Base-by-base conservation (phyloP, 2,329 filamentous ascomycete species). In the Colletotrichum sp. region DNA sequence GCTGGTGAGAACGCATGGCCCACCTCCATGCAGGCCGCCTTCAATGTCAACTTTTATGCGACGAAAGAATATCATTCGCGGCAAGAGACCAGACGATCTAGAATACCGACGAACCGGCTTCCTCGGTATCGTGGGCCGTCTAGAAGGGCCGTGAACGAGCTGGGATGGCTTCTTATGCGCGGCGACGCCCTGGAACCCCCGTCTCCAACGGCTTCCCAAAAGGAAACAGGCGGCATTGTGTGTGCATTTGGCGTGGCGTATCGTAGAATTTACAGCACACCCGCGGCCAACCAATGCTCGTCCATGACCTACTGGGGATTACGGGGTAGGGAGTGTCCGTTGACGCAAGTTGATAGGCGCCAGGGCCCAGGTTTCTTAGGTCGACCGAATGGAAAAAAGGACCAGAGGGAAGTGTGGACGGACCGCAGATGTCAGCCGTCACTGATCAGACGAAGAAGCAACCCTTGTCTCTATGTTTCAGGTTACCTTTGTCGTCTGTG, bases 391-490 rank as follows among this genome's bases (percentile, higher is more conserved):
- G 43, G n/a, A 32, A 67, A 64, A 59, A 59, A 28, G 21, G 43
- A 64, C 7, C 16, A 36, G 55, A 73, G 26, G 26, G 28, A 67
- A 26, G 39, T 21, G 36, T 43, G 63, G 55, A 39, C n/a, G 71
- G 60, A 67, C 65, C 74, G 65, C 71, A 66, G 74, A 61, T 74
- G 66, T 39, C 71, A 74, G 60, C 71, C 74, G 66, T 76, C 74
- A 76, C 60, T 75, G 60, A 76, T 76, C 74, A 75, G 74, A 76
- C 72, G 74, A 71, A 75, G 55, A 67, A 66, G 65, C 28, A 55
- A 30, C 71, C 59, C 21, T 76, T 69, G 65, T 36, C 28, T 76
- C 65, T 69, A 67, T 77, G 75, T 77, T 77, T 77, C 75, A 77
- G 75, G 75, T 77, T 43, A 67, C 73, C 60, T 76, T 34, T 34